Conservation (phyloP, 768 basidiomycete genomes). For the Lenzites betulinus region DNA sequence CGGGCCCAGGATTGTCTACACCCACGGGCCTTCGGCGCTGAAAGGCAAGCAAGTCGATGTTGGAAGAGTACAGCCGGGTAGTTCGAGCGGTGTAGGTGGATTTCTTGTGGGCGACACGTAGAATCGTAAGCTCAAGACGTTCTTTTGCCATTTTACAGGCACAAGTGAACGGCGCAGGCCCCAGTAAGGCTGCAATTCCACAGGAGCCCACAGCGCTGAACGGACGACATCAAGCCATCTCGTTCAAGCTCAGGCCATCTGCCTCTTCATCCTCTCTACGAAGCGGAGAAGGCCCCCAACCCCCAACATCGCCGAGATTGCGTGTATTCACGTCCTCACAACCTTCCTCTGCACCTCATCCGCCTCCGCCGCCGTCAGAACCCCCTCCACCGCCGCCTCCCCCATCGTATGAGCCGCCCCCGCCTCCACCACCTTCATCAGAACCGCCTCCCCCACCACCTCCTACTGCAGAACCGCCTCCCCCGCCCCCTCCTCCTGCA, state of each 20-base stretch:
- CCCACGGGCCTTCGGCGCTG: conserved; percentile 31
- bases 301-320: conserved; percentile 34
- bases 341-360: conserved; percentile 30
- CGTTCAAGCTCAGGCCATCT: conserved; percentile 30
- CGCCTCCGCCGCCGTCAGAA: conserved; percentile 33
- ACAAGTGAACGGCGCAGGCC: conserved; percentile 28
- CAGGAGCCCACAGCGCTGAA: conserved; percentile 26
- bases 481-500: conserved; percentile 20
- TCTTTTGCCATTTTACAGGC: conserved; percentile 16
- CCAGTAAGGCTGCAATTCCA: conserved; percentile 22
- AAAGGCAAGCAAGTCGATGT: conserved; percentile 47
- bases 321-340: conserved; percentile 31
- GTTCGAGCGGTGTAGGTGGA: conserved; percentile 32
- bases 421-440: conserved; percentile 27
- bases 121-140: conserved; percentile 19
- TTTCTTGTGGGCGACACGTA: conserved; percentile 7
- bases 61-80: conserved; percentile 33
- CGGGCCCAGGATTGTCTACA: conserved; percentile 28
- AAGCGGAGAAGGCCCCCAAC: conserved; percentile 27
- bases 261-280: conserved; percentile 27
- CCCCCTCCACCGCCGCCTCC: conserved; percentile 32
- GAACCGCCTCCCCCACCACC: conserved; percentile 31
- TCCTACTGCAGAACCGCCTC: conserved; percentile 25
- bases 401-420: conserved; percentile 28
- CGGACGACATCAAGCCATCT: conserved; percentile 25